These are phyloP conservation scores for Saccharomycopsis microspora DNA, from an alignment of 805 yeast species.

Conservation along the genomic window DNA sequence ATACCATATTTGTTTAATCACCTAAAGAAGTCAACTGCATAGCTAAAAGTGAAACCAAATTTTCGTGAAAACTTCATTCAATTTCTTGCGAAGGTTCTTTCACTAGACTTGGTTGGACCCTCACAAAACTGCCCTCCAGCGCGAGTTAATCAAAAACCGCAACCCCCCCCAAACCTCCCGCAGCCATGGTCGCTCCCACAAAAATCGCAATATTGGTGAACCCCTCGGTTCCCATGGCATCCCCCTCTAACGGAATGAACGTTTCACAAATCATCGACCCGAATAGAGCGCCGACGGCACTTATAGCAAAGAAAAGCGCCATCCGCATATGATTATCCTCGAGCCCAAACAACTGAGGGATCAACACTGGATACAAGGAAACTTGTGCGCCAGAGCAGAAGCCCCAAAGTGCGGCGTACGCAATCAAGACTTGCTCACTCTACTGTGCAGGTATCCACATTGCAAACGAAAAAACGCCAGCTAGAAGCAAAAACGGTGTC, in stretches of 20 bases:
- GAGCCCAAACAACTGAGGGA: constrained; percentile 26
- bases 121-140: too few species aligned
- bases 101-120: too few species aligned
- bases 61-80: too few species aligned
- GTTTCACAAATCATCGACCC: constrained; percentile 27
- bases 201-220: not conserved
- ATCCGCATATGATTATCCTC: constrained; percentile 24
- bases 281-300: constrained; percentile 23
- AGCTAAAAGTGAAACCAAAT: too few species aligned
- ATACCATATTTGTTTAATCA: too few species aligned
- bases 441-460: constrained; percentile 24
- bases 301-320: constrained; percentile 21
- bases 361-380: constrained; percentile 24
- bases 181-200: not conserved
- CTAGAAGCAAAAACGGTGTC: constrained; percentile 21
- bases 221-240: not conserved
- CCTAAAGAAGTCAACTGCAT: too few species aligned
- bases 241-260: constrained; percentile 20
- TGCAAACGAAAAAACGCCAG: constrained; percentile 23
- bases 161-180: not conserved
- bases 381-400: constrained; percentile 25
- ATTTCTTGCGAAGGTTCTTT: too few species aligned
- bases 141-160: too few species aligned
- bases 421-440: constrained; percentile 16
- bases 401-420: constrained; percentile 26